Base-by-base conservation (phyloP, 495 filamentous ascomycete species). In the Usnea hakonensis region DNA sequence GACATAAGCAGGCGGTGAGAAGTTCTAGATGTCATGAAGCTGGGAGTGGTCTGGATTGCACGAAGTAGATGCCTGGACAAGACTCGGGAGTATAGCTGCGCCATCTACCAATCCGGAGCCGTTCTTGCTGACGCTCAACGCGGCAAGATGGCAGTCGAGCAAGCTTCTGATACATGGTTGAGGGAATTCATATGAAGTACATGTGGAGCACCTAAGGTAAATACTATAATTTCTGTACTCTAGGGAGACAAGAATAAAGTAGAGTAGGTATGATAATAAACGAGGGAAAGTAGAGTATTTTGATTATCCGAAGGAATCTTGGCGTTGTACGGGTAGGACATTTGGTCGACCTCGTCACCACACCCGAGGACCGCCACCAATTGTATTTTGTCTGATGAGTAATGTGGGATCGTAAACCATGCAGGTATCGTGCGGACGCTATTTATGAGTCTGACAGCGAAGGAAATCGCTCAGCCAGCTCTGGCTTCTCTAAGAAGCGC, bases 241-340 rank as follows among this genome's bases (percentile, higher is more conserved):
- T 3, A 0, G 0, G 0, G 43, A 26, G 46, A 50, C 46, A 26
- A 50, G 17, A 50, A 50, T 50, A 50, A n/a, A n/a, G n/a, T n/a
- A n/a, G n/a, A n/a, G n/a, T n/a, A n/a, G n/a, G n/a, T n/a, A n/a
- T n/a, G n/a, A n/a, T n/a, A n/a, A n/a, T n/a, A n/a, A n/a, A n/a
- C n/a, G n/a, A n/a, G n/a, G n/a, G n/a, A n/a, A n/a, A n/a, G n/a
- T n/a, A n/a, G n/a, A n/a, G n/a, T n/a, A n/a, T n/a, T n/a, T n/a
- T n/a, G n/a, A n/a, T n/a, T n/a, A n/a, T n/a, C n/a, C n/a, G 21
- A 9, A n/a, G 43, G 57, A 60, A 46, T 38, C 57, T 43, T 60
- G 57, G 36, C 37, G 28, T 32, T 46, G 43, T 46, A 32, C 41
- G 21, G 57, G 41, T 28, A 19, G 38, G 23, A 43, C 21, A 35